Evolutionary conservation across 768 basidiomycete species (phyloP).

Genomic region (Macrolepiota albuminosa): DNA sequence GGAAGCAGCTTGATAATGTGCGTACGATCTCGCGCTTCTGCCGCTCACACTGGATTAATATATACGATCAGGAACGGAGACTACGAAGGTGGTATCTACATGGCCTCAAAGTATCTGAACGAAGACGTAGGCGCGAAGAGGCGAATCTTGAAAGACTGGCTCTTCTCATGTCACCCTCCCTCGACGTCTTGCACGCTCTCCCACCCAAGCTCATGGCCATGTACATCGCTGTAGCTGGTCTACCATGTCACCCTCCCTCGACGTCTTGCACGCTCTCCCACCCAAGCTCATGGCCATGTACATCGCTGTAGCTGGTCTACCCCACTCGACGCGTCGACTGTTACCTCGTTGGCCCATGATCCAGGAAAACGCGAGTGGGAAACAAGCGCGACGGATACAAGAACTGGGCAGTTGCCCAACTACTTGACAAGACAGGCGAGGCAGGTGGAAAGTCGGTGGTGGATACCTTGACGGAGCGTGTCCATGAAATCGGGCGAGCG

Average conservation of each 20-base stretch:
- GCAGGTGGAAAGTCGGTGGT: constrained; percentile 18
- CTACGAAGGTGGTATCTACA: constrained; percentile 52
- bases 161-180: constrained; percentile 35
- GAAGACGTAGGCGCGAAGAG: constrained; percentile 43
- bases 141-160: constrained; percentile 36
- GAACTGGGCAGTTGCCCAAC: constrained; percentile 67
- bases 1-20: constrained; percentile 66
- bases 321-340: constrained; percentile 35
- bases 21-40: constrained; percentile 21
- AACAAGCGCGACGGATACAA: constrained; percentile 64
- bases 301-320: constrained; percentile 39
- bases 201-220: constrained; percentile 37
- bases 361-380: constrained; percentile 79
- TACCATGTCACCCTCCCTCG: constrained; percentile 35
- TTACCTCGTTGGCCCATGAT: constrained; percentile 38
- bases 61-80: constrained; percentile 56
- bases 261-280: constrained; percentile 35
- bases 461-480: constrained; percentile 18
- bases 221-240: constrained; percentile 46
- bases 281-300: constrained; percentile 40
- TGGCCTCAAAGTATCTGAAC: constrained; percentile 43
- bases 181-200: constrained; percentile 34
- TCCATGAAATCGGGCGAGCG: constrained; percentile 19
- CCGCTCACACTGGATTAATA: neutral
- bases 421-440: constrained; percentile 30